Percentiles rank a stretch among this genome's conserved stretches.
Conservation (phyloP, 2,329 filamentous ascomycete genomes). For the Dactylonectria estremocensis region DNA sequence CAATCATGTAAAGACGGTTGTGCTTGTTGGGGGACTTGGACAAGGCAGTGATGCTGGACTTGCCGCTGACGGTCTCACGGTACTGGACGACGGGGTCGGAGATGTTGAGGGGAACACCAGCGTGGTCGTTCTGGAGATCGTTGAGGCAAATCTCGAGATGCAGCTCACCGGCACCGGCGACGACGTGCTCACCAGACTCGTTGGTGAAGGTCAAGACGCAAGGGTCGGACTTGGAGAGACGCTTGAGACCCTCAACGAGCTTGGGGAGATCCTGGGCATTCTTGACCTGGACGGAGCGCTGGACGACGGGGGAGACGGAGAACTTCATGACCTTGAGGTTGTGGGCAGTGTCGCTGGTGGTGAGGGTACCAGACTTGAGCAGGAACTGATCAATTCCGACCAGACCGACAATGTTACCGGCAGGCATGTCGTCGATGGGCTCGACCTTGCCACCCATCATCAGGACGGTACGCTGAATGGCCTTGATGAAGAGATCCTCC, state of each 20-base stretch:
- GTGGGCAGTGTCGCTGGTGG: constrained; percentile 96
- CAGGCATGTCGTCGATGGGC: constrained; percentile 98
- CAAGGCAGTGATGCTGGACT: constrained; percentile 94
- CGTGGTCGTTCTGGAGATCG: constrained; percentile 99
- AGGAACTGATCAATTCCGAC: constrained; percentile 99
- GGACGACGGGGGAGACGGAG: constrained; percentile 99
- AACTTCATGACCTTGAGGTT: constrained; percentile 99
- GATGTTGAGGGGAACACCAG: constrained; percentile 96
- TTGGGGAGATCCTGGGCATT: constrained; percentile 99
- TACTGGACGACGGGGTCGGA: constrained; percentile 99
- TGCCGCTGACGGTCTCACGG: constrained; percentile 91
- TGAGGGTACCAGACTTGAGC: constrained; percentile 99
- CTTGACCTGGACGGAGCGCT: constrained; percentile 99
- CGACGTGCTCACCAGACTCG: constrained; percentile 97
- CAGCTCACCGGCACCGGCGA: constrained; percentile 98
- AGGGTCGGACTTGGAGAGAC: constrained; percentile 99
- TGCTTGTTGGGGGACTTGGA: constrained; percentile 99
- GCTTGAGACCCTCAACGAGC: constrained; percentile 99
- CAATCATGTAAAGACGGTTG: constrained; percentile 99
- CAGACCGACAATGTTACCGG: constrained; percentile 99
- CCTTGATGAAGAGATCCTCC: constrained; percentile 99
- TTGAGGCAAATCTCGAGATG: constrained; percentile 99
- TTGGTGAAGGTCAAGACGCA: constrained; percentile 93
- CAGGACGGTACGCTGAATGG: constrained; percentile 98
- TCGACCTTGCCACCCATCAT: constrained; percentile 99